Base-by-base conservation (phyloP, 257 asterid genomes). In the Salvia miltiorrhiza region DNA sequence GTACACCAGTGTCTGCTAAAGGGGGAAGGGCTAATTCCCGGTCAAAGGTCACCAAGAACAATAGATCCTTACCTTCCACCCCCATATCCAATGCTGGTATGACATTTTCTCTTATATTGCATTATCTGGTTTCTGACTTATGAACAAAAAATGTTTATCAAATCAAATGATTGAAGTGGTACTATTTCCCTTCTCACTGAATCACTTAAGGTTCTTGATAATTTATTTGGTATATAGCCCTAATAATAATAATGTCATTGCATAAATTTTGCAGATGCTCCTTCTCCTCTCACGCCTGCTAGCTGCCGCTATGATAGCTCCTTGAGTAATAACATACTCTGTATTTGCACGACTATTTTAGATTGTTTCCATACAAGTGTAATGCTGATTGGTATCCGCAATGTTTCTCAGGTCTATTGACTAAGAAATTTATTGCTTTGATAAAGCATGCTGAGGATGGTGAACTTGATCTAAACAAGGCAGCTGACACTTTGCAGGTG, bases 231-330 rank as follows among this genome's bases (percentile, higher is more conserved):
- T 56, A n/a, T 19, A 44, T 26, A 24, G 39, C 33, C 13, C 52
- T 28, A 53, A 59, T 77, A 48, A 59, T 77, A 48, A 64, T 50
- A 4, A 24, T 43, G 35, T 69, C 17, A 11, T 43, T 57, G 26
- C 70, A 43, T 40, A 2, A 63, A 43, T 70, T 70, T 61, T 83
- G 83, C 90, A 94, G 99, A 88, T 78, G 84, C 86, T 75, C 86
- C 89, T 45, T 86, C 95, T 69, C 96, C 95, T 65, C 88, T 82
- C 72, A 93, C 98, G 54, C 98, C 97, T 56, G 93, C 93, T 59
- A 82, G 83, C 89, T 90, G 98, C 85, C 97, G 98, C 64, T 90
- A 90, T 32, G 98, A 92, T 70, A 90, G 88, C 77, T 92, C 97
- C 78, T 71, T 92, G 80, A 86, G 98, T 92, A 86, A 77, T 70